A percentile compares a stretch with the other conserved stretches of the same genome.
Evolutionary conservation across 805 yeast species (phyloP).

Genomic region (Yarrowia sp.): DNA sequence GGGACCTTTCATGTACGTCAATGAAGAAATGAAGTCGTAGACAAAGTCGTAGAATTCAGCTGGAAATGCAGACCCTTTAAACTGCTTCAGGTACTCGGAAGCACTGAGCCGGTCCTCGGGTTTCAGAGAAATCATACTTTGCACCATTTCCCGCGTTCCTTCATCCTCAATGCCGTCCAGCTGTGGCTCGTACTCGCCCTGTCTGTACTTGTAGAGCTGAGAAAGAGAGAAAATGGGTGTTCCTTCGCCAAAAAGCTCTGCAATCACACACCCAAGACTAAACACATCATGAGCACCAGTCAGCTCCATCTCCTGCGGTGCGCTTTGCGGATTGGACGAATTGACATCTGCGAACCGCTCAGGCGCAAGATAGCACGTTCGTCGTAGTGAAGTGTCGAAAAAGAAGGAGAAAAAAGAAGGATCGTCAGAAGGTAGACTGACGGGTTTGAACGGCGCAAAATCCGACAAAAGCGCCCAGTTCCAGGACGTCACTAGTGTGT

Average conservation of each 20-base stretch:
- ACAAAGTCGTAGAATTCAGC: constrained; percentile 61
- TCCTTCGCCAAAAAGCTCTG: constrained; percentile 85
- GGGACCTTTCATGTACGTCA: constrained; percentile 30
- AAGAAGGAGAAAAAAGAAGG: constrained; percentile 90
- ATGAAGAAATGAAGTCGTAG: constrained; percentile 55
- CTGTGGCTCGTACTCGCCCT: constrained; percentile 64
- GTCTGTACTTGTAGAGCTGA: constrained; percentile 78
- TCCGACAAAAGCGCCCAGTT: constrained; percentile 82
- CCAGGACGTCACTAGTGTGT: constrained; percentile 81
- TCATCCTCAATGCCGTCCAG: constrained; percentile 54
- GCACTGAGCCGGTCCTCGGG: constrained; percentile 63
- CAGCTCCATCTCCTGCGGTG: constrained; percentile 35
- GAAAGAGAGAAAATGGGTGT: constrained; percentile 82
- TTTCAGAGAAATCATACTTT: constrained; percentile 60
- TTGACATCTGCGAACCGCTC: constrained; percentile 59
- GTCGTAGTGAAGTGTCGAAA: constrained; percentile 84
- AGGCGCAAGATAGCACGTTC: constrained; percentile 91
- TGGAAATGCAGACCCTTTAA: constrained; percentile 58
- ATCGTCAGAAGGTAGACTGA: constrained; percentile 82
- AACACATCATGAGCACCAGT: constrained; percentile 58
- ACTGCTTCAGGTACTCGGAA: constrained; percentile 50
- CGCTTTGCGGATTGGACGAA: constrained; percentile 20
- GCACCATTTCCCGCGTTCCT: constrained; percentile 53
- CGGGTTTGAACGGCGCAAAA: constrained; percentile 83
- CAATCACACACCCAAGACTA: constrained; percentile 68